Conservation (phyloP, 2,329 filamentous ascomycete species). For the Aspergillus fumigatus region DNA sequence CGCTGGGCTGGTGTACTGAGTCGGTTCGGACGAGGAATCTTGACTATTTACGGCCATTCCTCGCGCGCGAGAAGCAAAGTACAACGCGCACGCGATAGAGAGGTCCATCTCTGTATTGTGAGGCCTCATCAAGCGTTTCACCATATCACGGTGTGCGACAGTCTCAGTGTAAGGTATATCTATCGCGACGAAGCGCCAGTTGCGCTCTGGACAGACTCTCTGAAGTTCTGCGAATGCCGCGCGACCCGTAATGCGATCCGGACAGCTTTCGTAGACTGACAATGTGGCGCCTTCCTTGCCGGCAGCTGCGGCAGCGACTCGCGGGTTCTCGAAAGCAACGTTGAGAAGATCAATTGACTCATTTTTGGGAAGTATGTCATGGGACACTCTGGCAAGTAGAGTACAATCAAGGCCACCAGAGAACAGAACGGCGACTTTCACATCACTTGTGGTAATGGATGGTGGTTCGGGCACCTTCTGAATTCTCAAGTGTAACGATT, state of each 20-base stretch:
- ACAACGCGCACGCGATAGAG: constrained; percentile 88
- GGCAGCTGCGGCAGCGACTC: constrained; percentile 56
- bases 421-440: constrained; percentile 72
- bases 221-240: constrained; percentile 72
- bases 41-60: constrained; percentile 45
- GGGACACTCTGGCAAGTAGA: constrained; percentile 71
- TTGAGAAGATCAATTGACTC: constrained; percentile 85
- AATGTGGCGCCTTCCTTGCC: constrained; percentile 28
- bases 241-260: constrained; percentile 82
- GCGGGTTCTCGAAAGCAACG: constrained; percentile 93
- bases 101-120: constrained; percentile 99
- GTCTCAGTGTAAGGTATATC: constrained; percentile 79
- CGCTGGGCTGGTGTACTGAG: constrained; percentile 62
- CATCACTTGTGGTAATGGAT: constrained; percentile 18
- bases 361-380: constrained; percentile 65
- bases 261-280: constrained; percentile 72
- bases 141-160: constrained; percentile 59
- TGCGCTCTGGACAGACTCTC: constrained; percentile 61
- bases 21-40: constrained; percentile 9
- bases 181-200: constrained; percentile 76
- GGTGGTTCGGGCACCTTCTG: constrained; percentile 60
- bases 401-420: constrained; percentile 94
- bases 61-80: constrained; percentile 79
- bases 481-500: constrained; percentile 62
- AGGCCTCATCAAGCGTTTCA: constrained; percentile 77